A percentile compares a stretch with the other conserved stretches of the same genome.
These are phyloP conservation scores for Venturia effusa DNA, from an alignment of 2,329 filamentous ascomycete genomes.

Conservation along the genomic window DNA sequence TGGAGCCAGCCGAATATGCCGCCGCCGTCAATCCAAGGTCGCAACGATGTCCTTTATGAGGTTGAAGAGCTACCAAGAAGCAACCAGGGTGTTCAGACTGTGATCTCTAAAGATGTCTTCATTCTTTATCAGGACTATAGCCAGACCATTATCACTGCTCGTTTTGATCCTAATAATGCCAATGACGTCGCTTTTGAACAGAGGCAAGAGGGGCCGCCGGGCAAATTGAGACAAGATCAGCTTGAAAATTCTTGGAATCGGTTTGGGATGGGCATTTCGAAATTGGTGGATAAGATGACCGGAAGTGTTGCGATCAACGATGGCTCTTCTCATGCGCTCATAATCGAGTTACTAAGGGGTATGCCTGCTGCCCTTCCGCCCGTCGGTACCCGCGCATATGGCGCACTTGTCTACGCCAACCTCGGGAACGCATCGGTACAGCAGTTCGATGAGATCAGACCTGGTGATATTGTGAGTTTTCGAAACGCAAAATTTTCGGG, in stretches of 20 bases:
- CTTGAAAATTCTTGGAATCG: constrained; percentile 75
- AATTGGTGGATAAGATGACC: constrained; percentile 59
- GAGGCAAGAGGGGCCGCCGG: constrained; percentile 73
- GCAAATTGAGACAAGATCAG: constrained; percentile 78
- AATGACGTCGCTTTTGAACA: constrained; percentile 69
- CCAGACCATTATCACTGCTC: constrained; percentile 76
- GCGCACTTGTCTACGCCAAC: constrained; percentile 87
- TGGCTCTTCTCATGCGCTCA: constrained; percentile 65
- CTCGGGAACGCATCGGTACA: constrained; percentile 86
- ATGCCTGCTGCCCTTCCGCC: constrained; percentile 66
- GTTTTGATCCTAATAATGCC: constrained; percentile 65
- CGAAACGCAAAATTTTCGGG: constrained; percentile 92
- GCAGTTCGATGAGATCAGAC: constrained; percentile 83
- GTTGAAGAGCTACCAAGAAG: constrained; percentile 64
- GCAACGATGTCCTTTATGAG: constrained; percentile 75
- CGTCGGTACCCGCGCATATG: constrained; percentile 80
- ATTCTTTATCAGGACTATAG: constrained; percentile 95
- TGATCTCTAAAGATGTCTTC: constrained; percentile 69
- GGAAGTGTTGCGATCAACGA: constrained; percentile 67
- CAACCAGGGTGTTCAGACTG: constrained; percentile 58
- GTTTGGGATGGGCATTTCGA: constrained; percentile 69
- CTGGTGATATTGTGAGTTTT: constrained; percentile 85
- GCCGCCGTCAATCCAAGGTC: constrained; percentile 70
- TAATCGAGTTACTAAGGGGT: constrained; percentile 68
- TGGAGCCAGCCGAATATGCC: constrained; percentile 73